Base-by-base conservation (phyloP, 495 filamentous ascomycete species). In the Astrocystis sublimbata region DNA sequence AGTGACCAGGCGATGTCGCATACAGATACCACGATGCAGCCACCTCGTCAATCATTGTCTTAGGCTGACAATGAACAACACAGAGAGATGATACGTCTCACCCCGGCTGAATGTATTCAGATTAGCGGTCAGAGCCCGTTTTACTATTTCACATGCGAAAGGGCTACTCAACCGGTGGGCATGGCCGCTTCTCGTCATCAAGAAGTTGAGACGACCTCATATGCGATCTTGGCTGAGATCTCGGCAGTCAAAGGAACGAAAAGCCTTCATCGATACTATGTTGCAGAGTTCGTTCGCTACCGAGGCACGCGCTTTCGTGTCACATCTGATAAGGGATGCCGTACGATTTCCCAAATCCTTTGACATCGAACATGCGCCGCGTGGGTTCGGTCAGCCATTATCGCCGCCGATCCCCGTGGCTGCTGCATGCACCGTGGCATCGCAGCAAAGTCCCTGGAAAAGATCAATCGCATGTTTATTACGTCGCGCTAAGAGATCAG, bases 181-280 rank as follows among this genome's bases (percentile, higher is more conserved):
- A 61, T 53, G 58, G 53, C 49, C 58, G 58, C n/a, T 61, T 61
- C 41, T 35, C 38, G n/a, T 61, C 51, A 57, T 62, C 21, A 62
- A 56, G 60, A 62, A 51, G 60, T 51, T 62, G 50, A 62, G 56
- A 3, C 31, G 41, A 56, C 50, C 60, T 41, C n/a, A n/a, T n/a
- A 46, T 56, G 41, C n/a, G 21, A 52, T 31, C 15, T 21, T 36
- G 38, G 21, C n/a, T 19, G 9, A 9, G n/a, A 43, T 47, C 26
- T 19, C 38, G 49, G 58, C 53, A 61, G 58, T 49, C 38, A 61
- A 26, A 53, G 36, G 45, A 47, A 36, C 36, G 24, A 26, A 6
- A n/a, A 2, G 45, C 17, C 24, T 13, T 52, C 7, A 52, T 43
- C 33, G 58, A n/a, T n/a, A n/a, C 58, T 47, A 60, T 36, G 58